These are phyloP conservation scores for Boletus coffeatus DNA, from an alignment of 1,284 basidiomycete genomes.

Conservation along the genomic window DNA sequence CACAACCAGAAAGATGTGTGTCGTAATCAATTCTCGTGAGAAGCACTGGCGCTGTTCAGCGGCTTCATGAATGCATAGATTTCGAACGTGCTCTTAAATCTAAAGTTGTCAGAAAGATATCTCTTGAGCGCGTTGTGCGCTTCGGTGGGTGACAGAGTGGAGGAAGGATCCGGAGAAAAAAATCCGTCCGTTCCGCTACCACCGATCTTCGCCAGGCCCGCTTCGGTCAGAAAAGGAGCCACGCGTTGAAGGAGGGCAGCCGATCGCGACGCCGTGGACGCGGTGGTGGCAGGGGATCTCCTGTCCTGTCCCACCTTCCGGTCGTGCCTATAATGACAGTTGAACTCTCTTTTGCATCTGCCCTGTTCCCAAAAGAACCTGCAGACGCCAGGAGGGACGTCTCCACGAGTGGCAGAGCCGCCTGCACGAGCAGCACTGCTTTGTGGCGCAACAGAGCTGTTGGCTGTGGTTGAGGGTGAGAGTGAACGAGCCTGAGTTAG, in stretches of 20 bases:
- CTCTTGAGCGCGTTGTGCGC: conserved; percentile 45
- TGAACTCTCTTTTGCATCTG: conserved; percentile 42
- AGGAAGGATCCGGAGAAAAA: conserved; percentile 24
- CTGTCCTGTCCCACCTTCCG: neutral
- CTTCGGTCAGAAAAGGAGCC: conserved; percentile 42
- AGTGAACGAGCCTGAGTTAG: conserved; percentile 8
- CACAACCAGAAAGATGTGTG: conserved; percentile 4
- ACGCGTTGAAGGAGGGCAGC: conserved; percentile 23
- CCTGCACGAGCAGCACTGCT: conserved; percentile 2
- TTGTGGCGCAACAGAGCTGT: conserved; percentile 7
- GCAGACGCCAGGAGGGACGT: conserved; percentile 35
- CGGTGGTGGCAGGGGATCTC: neutral
- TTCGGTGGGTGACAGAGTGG: conserved; percentile 39
- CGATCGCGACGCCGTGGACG: conserved; percentile 6
- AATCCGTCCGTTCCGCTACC: conserved; percentile 35
- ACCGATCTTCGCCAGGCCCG: conserved; percentile 42
- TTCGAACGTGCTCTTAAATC: conserved; percentile 37
- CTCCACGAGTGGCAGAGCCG: conserved; percentile 4
- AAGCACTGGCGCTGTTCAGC: conserved; percentile 42
- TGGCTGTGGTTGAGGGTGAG: conserved; percentile 17
- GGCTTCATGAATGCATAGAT: conserved; percentile 46
- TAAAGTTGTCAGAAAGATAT: conserved; percentile 42
- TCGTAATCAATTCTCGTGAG: conserved; percentile 49
- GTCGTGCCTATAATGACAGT: conserved; percentile 42
- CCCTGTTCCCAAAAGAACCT: conserved; percentile 49